Base-by-base conservation (phyloP, 2,329 filamentous ascomycete species). In the Fusarium solani-melongenae region DNA sequence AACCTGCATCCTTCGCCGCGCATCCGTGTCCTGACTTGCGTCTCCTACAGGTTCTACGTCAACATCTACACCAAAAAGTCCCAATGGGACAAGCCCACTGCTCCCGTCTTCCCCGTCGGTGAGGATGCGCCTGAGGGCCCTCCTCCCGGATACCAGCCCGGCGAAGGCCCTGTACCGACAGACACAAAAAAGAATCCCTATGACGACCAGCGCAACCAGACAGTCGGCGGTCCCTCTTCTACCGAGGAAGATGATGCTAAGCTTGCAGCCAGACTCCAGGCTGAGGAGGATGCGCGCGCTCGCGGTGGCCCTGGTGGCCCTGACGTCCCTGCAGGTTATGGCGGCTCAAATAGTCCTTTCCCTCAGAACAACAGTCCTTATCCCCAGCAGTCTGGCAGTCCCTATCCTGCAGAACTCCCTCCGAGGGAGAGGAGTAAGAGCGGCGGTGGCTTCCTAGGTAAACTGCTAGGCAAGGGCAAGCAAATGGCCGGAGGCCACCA, bases 31-130 rank as follows among this genome's bases (percentile, higher is more conserved):
- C 66, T 77, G 44, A 78, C 67, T 33, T 22, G 22, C 51, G 38
- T 70, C 61, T 29, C 51, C 2, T 72, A 29, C 44, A 94, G 92
- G 92, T 98, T 96, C 89, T 98, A 93, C 85, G 93, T 98, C 69
- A 96, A 98, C 85, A 90, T 93, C 70, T 90, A 92, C 82, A 98
- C 95, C 73, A 96, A 96, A 79, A 88, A 93, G 80, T 97, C 95
- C 6, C 93, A 96, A 88, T 98, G 95, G 95, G 93, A 97, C 6
- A 92, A 90, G 76, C 95, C 95, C 20, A 94, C 91, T 39, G 88
- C 88, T 62, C 92, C 93, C 49, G 90, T 91, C 61, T 88, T 89
- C 73, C 86, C 88, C 17, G 82, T 87, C 9, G 81, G 80, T 31
- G 76, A 79, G 29, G 79, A 75, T 53, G 80, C 81, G 8, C 85